Percentiles rank a stretch among this genome's conserved stretches.
Conservation (phyloP, 805 yeast genomes). For the Nakazawaea molendinolei region DNA sequence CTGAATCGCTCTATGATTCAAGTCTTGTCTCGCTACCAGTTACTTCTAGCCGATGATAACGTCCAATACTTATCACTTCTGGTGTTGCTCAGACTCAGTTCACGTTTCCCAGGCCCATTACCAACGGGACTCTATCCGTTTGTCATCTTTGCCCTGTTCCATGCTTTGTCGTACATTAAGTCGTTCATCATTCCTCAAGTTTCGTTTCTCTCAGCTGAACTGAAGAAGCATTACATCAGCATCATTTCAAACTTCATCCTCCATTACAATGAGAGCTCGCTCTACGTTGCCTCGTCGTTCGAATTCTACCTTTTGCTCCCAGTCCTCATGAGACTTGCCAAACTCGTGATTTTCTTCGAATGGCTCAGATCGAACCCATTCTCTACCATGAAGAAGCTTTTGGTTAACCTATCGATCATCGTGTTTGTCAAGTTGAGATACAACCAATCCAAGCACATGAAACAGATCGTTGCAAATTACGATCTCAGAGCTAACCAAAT, state of each 20-base stretch:
- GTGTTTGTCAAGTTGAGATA: conserved; percentile 56
- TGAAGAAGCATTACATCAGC: conserved; percentile 24
- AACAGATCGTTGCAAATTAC: conserved; percentile 39
- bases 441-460: conserved; percentile 49
- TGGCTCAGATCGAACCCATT: conserved; percentile 23
- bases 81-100: conserved; percentile 33
- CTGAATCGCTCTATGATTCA: conserved; percentile 28
- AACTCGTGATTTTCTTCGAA: conserved; percentile 32
- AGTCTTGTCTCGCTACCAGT: conserved; percentile 21
- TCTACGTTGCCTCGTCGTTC: conserved; percentile 37
- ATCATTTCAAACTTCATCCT: conserved; percentile 27
- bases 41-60: conserved; percentile 46
- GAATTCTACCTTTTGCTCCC: conserved; percentile 38
- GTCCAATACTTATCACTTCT: conserved; percentile 51
- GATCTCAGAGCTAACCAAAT: conserved; percentile 33
- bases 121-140: conserved; percentile 52
- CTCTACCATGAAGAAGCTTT: conserved; percentile 25
- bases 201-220: conserved; percentile 16
- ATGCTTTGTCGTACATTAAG: conserved; percentile 53
- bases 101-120: conserved; percentile 31
- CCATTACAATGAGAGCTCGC: conserved; percentile 34
- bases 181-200: conserved; percentile 45
- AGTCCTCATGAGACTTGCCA: conserved; percentile 32
- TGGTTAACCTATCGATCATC: conserved; percentile 38
- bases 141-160: conserved; percentile 57